phyloP scores from a whole-genome alignment of 306 rosid genomes.

The Fragaria vesca region DNA sequence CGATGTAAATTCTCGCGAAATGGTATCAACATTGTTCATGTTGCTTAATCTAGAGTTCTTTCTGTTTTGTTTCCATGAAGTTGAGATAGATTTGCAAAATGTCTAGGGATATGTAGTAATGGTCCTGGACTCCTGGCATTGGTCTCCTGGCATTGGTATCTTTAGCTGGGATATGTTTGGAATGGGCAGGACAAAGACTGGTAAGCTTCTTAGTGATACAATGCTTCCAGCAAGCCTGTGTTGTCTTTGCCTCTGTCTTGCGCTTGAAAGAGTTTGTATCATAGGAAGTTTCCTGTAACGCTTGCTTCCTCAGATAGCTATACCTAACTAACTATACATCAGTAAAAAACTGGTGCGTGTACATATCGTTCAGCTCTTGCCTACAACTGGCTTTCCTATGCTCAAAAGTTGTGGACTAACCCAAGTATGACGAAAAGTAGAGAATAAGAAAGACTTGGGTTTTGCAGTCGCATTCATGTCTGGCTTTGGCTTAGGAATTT shows the following conservation, averaged over 20 bases:
- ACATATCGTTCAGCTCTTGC: neutral
- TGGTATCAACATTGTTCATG: neutral
- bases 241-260: neutral
- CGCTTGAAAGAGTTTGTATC: neutral
- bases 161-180: slow-evolving; percentile 17
- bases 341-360: neutral
- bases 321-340: neutral
- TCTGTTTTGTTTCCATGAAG: neutral
- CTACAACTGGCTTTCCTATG: neutral
- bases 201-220: neutral
- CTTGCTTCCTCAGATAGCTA: neutral
- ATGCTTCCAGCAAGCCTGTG: neutral
- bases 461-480: neutral
- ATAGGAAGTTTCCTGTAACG: slow-evolving; percentile 4
- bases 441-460: neutral
- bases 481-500: slow-evolving; percentile 4
- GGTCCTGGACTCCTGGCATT: slow-evolving; percentile 25
- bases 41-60: neutral
- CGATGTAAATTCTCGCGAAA: neutral
- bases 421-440: neutral
- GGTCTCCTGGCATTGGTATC: slow-evolving; percentile 30
- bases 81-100: slow-evolving; percentile 22
- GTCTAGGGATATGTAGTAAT: slow-evolving; percentile 34
- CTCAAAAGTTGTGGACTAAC: neutral
- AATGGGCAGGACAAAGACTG: slow-evolving; percentile 21